Percentiles rank a stretch among this genome's conserved stretches.
phyloP scores from a whole-genome alignment of 1,284 basidiomycete genomes.

The Tilletia caries region DNA sequence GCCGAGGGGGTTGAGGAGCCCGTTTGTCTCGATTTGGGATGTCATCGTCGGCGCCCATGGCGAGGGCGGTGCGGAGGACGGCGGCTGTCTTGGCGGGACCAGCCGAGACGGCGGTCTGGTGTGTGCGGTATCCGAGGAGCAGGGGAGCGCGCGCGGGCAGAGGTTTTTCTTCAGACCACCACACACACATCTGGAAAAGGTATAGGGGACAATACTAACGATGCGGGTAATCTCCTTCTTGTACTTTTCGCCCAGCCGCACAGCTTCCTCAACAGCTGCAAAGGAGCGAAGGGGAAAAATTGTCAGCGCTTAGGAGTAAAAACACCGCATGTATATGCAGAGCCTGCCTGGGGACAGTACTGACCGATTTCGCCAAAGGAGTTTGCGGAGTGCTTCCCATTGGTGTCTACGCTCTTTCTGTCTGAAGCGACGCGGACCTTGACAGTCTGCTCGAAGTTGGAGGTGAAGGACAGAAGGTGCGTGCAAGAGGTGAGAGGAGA shows the following conservation, averaged over 20 bases:
- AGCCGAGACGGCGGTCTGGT: constrained; percentile 72
- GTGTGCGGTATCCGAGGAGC: too few species aligned
- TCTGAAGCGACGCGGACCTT: constrained; percentile 53
- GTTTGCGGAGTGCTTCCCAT: constrained; percentile 58
- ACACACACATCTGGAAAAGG: too few species aligned
- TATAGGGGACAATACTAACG: constrained; percentile 33
- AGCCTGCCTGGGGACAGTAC: neutral
- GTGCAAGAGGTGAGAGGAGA: too few species aligned
- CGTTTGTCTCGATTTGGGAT: constrained; percentile 75
- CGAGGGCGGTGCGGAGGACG: constrained; percentile 88
- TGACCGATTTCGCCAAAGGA: constrained; percentile 52
- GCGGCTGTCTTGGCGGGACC: constrained; percentile 86
- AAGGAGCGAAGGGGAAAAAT: too few species aligned
- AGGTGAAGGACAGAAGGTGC: too few species aligned
- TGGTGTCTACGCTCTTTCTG: constrained; percentile 52
- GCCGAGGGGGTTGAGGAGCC: constrained; percentile 74
- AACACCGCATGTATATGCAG: too few species aligned
- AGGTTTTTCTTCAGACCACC: too few species aligned
- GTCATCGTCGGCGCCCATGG: constrained; percentile 93
- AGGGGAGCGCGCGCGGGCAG: too few species aligned
- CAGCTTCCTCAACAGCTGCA: constrained; percentile 93
- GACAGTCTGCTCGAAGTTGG: too few species aligned
- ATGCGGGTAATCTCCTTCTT: constrained; percentile 57
- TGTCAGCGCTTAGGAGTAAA: too few species aligned
- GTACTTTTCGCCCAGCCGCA: constrained; percentile 80